Conservation (phyloP, 371 early-diverging fungal genomes). For the Mortierella sp. region DNA sequence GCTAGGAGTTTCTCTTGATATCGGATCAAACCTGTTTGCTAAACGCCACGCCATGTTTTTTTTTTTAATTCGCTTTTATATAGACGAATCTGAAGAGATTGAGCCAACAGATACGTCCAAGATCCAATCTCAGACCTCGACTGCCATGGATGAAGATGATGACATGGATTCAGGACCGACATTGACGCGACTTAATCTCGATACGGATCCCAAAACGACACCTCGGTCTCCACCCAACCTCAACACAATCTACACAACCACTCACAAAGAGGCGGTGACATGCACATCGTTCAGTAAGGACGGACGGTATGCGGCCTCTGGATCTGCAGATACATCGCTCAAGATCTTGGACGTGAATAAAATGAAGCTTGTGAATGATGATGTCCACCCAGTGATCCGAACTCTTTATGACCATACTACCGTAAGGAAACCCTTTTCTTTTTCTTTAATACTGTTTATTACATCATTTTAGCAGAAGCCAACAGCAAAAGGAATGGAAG, state of each 20-base stretch:
- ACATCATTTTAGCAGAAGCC: neutral
- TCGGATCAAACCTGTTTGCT: no score
- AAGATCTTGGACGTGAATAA: constrained; percentile 89
- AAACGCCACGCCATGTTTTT: no score
- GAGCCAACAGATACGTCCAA: constrained; percentile 38
- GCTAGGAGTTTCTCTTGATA: no score
- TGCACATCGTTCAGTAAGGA: constrained; percentile 56
- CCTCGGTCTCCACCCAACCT: constrained; percentile 23
- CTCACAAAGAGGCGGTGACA: constrained; percentile 58
- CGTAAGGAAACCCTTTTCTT: constrained; percentile 34
- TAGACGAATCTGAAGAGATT: constrained; percentile 52
- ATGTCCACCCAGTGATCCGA: constrained; percentile 77
- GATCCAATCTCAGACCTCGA: neutral
- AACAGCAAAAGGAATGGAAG: no score
- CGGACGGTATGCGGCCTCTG: constrained; percentile 74
- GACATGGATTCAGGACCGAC: constrained; percentile 22
- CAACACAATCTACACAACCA: constrained; percentile 41
- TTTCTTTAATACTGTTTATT: neutral
- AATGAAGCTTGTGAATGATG: constrained; percentile 80
- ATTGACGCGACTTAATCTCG: constrained; percentile 33
- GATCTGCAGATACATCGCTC: constrained; percentile 89
- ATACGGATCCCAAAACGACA: constrained; percentile 39
- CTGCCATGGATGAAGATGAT: constrained; percentile 19
- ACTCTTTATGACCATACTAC: constrained; percentile 89
- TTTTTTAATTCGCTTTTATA: no score